Conservation (phyloP, 2,329 filamentous ascomycete species). For the Ciborinia camelliae region DNA sequence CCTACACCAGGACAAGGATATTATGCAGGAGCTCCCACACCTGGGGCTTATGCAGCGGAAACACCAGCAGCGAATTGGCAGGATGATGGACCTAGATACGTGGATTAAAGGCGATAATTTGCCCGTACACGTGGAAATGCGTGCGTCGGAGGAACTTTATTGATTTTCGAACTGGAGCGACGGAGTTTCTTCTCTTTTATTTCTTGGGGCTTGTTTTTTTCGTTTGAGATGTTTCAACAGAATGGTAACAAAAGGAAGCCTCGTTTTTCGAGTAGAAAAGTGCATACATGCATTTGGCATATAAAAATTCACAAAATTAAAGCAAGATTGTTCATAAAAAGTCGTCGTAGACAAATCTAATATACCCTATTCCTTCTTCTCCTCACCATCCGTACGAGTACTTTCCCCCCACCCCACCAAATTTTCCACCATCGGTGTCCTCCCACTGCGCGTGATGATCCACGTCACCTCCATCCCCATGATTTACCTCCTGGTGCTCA, state of each 20-base stretch:
- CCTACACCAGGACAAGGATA: conserved; percentile 45
- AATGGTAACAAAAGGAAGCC: background rate
- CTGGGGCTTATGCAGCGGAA: conserved; percentile 45
- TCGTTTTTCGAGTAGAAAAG: background rate
- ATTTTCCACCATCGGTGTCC: conserved; percentile 59
- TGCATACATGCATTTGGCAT: background rate
- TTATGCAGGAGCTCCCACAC: conserved; percentile 36
- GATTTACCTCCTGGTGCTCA: conserved; percentile 68
- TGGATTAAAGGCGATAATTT: conserved; percentile 27
- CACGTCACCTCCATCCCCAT: conserved; percentile 62
- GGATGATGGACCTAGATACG: conserved; percentile 45
- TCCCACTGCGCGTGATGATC: conserved; percentile 62
- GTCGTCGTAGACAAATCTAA: too few species aligned
- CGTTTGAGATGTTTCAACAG: background rate
- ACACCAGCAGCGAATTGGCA: conserved; percentile 53
- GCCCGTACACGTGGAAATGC: background rate
- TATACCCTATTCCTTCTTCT: background rate
- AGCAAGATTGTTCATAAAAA: background rate
- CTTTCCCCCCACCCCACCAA: conserved; percentile 52
- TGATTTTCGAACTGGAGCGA: conserved; percentile 1
- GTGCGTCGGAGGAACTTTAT: background rate
- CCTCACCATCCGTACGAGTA: background rate
- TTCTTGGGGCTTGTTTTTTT: background rate
- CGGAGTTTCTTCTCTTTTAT: background rate
- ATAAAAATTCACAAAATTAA: background rate